Base-by-base conservation (phyloP, 208 protist genomes). In the Acanthamoeba royreba region DNA sequence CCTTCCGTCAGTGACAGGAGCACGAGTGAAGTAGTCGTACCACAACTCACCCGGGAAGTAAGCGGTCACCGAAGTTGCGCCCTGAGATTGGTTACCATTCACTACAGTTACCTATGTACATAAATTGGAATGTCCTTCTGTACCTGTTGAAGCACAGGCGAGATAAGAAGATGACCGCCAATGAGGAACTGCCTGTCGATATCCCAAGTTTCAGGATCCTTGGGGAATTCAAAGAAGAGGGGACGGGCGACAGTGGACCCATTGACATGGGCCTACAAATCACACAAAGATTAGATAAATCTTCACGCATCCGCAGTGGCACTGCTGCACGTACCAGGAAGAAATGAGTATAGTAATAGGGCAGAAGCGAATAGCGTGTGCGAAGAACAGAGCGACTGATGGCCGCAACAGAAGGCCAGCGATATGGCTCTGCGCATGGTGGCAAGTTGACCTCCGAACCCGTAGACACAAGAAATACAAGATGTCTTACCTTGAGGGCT, bases 161-260 rank as follows among this genome's bases (percentile, higher is more conserved):
- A 95, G 25, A 61, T 40, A 42, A 94, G 58, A 22, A 98, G 72
- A 25, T 38, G n/a, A 35, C 69, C 11, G 46, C 97, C 97, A 81
- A 98, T 40, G 2, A 98, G 55, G 72, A 97, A 97, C 87, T 98
- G 96, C 25, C n/a, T 28, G 53, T 98, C 96, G 86, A 98, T 90
- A 0, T 35, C 52, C 53, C 38, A 88, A 0, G 93, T 95, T 0
- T 35, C 93, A 22, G 93, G 0, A 53, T 98, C 97, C 38, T 0
- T 42, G 15, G 96, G 97, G 83, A 93, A 97, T 85, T 98, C 96
- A 45, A 98, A 98, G 47, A 97, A 97, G 3, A 98, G 74, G 81
- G 98, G 94, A 38, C 96, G 93, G 0, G 95, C 69, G 5, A 98
- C 95, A 15, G 94, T 53, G 8, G 90, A 79, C 9, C 58, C 87